Percentiles rank a stretch among this genome's conserved stretches.
These are phyloP conservation scores for Neofusicoccum sp. DNA, from an alignment of 2,329 filamentous ascomycete species.

Conservation along the genomic window DNA sequence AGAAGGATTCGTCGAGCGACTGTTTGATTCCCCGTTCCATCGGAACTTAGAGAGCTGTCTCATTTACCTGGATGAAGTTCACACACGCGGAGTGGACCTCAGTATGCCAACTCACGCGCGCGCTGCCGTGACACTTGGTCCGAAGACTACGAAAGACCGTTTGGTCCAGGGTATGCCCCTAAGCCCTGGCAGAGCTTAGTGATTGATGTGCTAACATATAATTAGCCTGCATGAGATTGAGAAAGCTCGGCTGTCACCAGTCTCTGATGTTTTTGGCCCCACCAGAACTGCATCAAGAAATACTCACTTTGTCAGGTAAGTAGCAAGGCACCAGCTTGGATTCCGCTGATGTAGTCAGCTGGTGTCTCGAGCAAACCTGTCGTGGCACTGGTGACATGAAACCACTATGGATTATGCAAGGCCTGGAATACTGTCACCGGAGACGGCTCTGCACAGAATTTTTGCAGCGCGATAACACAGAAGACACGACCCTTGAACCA, in stretches of 20 bases:
- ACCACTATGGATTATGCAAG: conserved; percentile 4
- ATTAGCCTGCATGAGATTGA: conserved; percentile 14
- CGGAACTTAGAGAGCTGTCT: conserved; percentile 61
- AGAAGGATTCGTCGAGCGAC: conserved; percentile 47
- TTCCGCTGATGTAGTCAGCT: conserved; percentile 2
- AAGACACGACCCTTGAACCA: neutral
- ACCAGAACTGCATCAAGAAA: conserved; percentile 52
- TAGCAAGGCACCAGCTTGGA: neutral
- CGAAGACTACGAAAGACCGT: conserved; percentile 67
- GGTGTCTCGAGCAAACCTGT: conserved; percentile 3
- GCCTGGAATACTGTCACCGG: neutral
- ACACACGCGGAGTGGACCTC: conserved; percentile 71
- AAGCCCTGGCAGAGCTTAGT: conserved; percentile 49
- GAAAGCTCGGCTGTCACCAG: conserved; percentile 29
- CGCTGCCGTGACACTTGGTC: conserved; percentile 69
- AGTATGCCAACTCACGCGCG: conserved; percentile 60
- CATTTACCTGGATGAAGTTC: conserved; percentile 70
- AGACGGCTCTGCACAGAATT: neutral
- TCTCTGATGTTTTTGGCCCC: conserved; percentile 52
- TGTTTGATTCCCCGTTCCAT: conserved; percentile 62
- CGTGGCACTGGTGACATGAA: neutral
- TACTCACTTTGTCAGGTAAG: conserved; percentile 38
- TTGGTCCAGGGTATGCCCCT: conserved; percentile 63
- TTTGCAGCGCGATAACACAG: neutral
- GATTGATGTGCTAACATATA: conserved; percentile 26